Evolutionary conservation across 2,329 filamentous ascomycete genomes (phyloP).

Genomic region (Penicillium sp.): DNA sequence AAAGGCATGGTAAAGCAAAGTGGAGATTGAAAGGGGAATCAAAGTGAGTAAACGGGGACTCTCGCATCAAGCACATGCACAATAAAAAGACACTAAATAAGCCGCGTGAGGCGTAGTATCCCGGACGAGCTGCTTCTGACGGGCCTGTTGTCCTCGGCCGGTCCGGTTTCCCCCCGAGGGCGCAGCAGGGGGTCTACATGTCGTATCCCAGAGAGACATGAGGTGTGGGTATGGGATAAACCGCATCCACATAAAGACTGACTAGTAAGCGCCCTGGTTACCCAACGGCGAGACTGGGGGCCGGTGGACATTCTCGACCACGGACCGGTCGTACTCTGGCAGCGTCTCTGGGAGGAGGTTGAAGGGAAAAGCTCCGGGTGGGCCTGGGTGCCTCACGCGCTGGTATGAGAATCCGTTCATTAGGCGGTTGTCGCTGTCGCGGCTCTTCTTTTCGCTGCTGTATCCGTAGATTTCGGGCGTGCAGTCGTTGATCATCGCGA

Average conservation of each 20-base stretch:
- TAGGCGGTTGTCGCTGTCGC: slow-evolving; percentile 26
- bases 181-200: slow-evolving; percentile 2
- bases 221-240: slow-evolving; percentile 4
- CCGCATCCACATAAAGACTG: neutral
- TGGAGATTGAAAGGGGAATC: neutral
- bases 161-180: neutral
- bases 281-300: slow-evolving; percentile 25
- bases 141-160: neutral
- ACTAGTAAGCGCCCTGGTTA: slow-evolving; percentile 23
- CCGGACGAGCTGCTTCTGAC: neutral
- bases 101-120: neutral
- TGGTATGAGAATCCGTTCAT: slow-evolving; percentile 44
- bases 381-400: slow-evolving; percentile 27
- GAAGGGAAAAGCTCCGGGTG: slow-evolving; percentile 16
- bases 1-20: neutral
- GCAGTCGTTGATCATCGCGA: slow-evolving; percentile 30
- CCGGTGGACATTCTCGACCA: slow-evolving; percentile 21
- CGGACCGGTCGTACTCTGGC: slow-evolving; percentile 20
- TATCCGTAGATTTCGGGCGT: slow-evolving; percentile 42
- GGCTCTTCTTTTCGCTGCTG: slow-evolving; percentile 30
- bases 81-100: neutral
- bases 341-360: slow-evolving; percentile 20
- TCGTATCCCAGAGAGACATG: neutral
- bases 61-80: neutral
- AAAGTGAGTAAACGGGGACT: neutral